Percentiles rank a stretch among this genome's conserved stretches.
phyloP scores from a whole-genome alignment of 176 grass and related monocot genomes.

The Aegilops tauschii region DNA sequence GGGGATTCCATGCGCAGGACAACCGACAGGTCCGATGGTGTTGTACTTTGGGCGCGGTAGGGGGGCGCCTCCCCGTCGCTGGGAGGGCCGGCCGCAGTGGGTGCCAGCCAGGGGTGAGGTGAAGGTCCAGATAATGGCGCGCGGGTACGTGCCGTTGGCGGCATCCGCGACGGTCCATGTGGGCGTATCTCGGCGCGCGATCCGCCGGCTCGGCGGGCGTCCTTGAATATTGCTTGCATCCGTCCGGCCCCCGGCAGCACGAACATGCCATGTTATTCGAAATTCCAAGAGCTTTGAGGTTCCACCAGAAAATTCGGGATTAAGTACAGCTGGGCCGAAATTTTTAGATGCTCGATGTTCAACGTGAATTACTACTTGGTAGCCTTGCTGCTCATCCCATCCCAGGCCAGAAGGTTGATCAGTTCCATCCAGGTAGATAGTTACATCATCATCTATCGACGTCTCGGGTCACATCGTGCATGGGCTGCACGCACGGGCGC shows the following conservation, averaged over 20 bases:
- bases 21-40: background rate
- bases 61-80: background rate
- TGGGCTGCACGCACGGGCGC: background rate
- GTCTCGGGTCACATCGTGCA: slow-evolving; percentile 14
- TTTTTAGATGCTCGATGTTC: background rate
- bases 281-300: background rate
- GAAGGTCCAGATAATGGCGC: background rate
- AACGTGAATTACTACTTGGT: background rate
- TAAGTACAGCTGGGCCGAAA: background rate
- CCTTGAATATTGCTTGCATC: background rate
- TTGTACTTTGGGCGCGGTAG: background rate
- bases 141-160: background rate
- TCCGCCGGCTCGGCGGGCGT: background rate
- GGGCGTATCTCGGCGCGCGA: slow-evolving; percentile 12
- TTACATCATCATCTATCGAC: background rate
- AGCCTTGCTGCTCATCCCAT: background rate
- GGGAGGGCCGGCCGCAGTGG: background rate
- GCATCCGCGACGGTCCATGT: slow-evolving; percentile 1
- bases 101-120: background rate
- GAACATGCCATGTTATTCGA: background rate
- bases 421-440: background rate
- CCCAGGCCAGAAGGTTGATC: background rate
- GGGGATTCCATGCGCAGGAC: background rate
- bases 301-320: background rate
- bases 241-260: background rate